A percentile compares a stretch with the other conserved stretches of the same genome.
Evolutionary conservation across 768 basidiomycete species (phyloP).

Genomic region (Coprinopsis marcescibilis): DNA sequence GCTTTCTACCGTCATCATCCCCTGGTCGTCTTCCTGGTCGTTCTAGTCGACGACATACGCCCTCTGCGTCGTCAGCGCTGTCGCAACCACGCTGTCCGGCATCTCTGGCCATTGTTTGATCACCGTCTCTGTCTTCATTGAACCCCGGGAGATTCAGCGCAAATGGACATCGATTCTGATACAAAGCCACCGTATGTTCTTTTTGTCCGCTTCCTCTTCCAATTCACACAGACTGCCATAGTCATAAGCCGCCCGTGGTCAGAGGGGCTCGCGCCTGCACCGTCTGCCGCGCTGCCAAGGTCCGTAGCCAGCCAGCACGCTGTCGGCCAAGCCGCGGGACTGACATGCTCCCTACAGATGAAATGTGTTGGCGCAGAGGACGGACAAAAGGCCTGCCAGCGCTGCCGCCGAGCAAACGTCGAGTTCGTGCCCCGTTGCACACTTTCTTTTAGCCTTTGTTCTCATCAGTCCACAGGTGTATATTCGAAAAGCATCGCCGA

Average conservation of each 20-base stretch:
- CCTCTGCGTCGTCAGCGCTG: conserved; percentile 2
- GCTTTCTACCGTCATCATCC: conserved; percentile 10
- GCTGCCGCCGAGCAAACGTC: conserved; percentile 74
- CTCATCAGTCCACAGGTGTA: conserved; percentile 43
- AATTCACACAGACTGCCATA: conserved; percentile 15
- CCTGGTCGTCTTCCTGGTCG: conserved; percentile 10
- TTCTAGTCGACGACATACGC: conserved; percentile 9
- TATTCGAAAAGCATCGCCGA: conserved; percentile 86
- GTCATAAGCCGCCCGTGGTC: conserved; percentile 43
- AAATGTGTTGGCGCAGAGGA: conserved; percentile 89
- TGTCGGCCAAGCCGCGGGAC: conserved; percentile 9
- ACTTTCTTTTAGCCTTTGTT: conserved; percentile 11
- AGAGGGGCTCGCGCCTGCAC: conserved; percentile 69
- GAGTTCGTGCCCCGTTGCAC: conserved; percentile 44
- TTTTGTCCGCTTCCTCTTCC: conserved; percentile 6
- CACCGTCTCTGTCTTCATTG: conserved; percentile 33
- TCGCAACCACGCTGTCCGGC: conserved; percentile 7
- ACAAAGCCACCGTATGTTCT: conserved; percentile 27
- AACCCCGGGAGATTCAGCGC: conserved; percentile 19
- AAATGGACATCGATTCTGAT: conserved; percentile 37
- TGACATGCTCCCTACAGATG: conserved; percentile 49
- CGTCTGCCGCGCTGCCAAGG: conserved; percentile 82
- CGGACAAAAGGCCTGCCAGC: conserved; percentile 73
- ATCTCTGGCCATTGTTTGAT: conserved; percentile 29
- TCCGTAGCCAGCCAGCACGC: conserved; percentile 19